Conservation (phyloP, 192 early-diverging fungal species). For the Mortierella claussenii region DNA sequence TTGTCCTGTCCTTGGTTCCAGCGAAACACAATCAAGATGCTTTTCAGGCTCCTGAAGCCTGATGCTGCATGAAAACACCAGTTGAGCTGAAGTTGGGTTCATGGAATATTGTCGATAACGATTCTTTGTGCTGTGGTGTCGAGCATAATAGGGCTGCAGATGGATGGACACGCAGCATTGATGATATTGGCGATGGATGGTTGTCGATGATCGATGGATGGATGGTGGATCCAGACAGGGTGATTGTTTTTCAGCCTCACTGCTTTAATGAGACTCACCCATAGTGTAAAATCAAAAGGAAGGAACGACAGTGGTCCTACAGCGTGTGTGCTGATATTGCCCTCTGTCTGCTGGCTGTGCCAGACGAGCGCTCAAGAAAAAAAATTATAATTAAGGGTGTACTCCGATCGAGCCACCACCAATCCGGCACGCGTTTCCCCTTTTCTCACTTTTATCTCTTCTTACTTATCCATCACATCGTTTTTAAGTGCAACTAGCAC, state of each 20-base stretch:
- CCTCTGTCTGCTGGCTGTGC: too few species aligned
- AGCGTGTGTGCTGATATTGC: conserved; percentile 4
- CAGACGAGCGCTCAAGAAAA: too few species aligned
- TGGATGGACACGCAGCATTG: too few species aligned
- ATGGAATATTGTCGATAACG: too few species aligned
- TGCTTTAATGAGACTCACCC: conserved; percentile 27
- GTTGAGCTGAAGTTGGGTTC: too few species aligned
- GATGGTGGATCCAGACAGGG: conserved; percentile 8
- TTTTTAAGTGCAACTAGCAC: too few species aligned
- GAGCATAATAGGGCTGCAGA: too few species aligned
- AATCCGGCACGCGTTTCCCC: background rate
- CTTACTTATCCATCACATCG: background rate
- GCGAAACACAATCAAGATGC: too few species aligned
- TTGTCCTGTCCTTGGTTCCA: too few species aligned
- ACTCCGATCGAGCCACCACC: background rate
- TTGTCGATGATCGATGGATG: conserved; percentile 7
- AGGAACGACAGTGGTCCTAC: conserved; percentile 5
- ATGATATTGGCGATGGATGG: conserved; percentile 13
- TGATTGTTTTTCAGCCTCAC: conserved; percentile 10
- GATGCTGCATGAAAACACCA: too few species aligned
- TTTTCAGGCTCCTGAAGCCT: too few species aligned
- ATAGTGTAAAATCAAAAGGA: conserved; percentile 41
- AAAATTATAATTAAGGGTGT: conserved; percentile 10
- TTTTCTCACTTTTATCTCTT: background rate
- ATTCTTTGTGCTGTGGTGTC: too few species aligned